Base-by-base conservation (phyloP, 306 rosid species). In the Sicyos baderoa region DNA sequence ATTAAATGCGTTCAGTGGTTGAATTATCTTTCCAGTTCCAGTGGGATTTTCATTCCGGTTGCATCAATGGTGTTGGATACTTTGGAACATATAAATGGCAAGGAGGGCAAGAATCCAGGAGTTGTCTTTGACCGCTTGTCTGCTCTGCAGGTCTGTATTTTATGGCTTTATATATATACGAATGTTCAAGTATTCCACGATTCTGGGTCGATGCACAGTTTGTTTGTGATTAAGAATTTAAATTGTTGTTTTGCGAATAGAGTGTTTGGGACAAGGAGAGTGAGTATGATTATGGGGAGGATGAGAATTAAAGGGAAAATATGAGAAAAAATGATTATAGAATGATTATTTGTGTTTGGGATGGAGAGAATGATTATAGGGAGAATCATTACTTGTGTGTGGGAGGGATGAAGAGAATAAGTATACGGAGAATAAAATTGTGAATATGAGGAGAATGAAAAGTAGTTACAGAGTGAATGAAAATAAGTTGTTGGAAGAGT, bases 41-140 rank as follows among this genome's bases (percentile, higher is more conserved):
- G 86, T 76, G 96, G 97, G 58, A 71, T 85, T 84, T 93, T 88
- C 85, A 90, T 90, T 62, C 96, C 97, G 63, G 84, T 93, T 83
- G 70, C 87, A 19, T 90, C 97, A 14, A 62, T 85, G 76, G 88
- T 86, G 65, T 74, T 90, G 84, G 94, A 90, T 84, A 56, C 86
- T 69, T 79, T 90, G 74, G 97, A 88, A 70, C 84, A 81, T 82
- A 90, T 79, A 79, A 78, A 76, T 70, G 76, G 84, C 69, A 86
- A 84, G 81, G 90, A 86, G 27, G 78, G 84, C 52, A 87, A 84
- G 27, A 88, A 82, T 76, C 77, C 80, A 56, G 96, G 88, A 74
- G 81, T 74, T 74, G 80, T 56, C 47, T 48, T 87, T 75, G 79
- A 80, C 70, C 76, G 82, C 57, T 57, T 74, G 58, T 81, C 86